These are phyloP conservation scores for Martiniozyma abietophila DNA, from an alignment of 805 yeast genomes.

Conservation along the genomic window DNA sequence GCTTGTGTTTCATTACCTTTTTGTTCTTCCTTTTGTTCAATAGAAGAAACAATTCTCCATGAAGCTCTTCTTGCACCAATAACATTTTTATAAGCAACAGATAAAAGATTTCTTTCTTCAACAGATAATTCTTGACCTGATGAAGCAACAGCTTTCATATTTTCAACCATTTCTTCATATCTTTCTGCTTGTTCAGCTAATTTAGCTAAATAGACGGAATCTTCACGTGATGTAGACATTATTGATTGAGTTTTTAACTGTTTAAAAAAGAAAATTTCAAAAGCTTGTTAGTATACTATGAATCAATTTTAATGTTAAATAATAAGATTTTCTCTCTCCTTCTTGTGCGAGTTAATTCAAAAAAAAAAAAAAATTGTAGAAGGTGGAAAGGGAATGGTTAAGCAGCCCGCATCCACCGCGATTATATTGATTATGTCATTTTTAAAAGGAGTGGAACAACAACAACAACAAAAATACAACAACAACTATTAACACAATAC, in stretches of 20 bases:
- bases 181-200: constrained; percentile 99
- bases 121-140: constrained; percentile 92
- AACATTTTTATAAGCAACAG: constrained; percentile 97
- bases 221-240: constrained; percentile 89
- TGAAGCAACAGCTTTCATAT: constrained; percentile 95
- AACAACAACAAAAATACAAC: constrained; percentile 2
- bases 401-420: constrained; percentile 6
- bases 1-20: constrained; percentile 93
- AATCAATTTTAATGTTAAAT: neutral
- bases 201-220: constrained; percentile 95
- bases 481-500: neutral
- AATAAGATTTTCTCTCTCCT: too few species aligned
- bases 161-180: constrained; percentile 98
- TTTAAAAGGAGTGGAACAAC: constrained; percentile 1
- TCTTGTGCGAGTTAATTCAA: too few species aligned
- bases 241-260: too few species aligned
- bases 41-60: constrained; percentile 97
- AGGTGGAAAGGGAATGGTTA: too few species aligned
- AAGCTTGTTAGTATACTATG: constrained; percentile 6
- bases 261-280: too few species aligned
- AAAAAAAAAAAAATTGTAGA: too few species aligned
- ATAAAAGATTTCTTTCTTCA: constrained; percentile 94
- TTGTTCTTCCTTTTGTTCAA: constrained; percentile 96
- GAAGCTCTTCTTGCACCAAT: constrained; percentile 99
- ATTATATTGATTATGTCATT: too few species aligned